Percentiles rank a stretch among this genome's conserved stretches.
Conservation (phyloP, 768 basidiomycete genomes). For the Naganishia vaughanmartiniae region DNA sequence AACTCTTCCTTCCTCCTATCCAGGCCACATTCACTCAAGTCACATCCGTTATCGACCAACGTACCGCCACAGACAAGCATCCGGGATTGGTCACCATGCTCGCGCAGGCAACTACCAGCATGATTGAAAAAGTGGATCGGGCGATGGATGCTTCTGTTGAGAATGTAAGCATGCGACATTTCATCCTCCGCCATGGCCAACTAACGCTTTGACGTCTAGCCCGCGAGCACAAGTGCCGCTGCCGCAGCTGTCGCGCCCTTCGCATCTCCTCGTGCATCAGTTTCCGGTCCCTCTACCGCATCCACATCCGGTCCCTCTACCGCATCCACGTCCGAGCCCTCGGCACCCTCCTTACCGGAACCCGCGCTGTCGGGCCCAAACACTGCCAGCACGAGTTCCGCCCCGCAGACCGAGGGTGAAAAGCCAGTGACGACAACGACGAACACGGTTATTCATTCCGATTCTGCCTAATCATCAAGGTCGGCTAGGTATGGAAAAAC, state of each 20-base stretch:
- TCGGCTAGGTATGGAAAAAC: too few relatives aligned
- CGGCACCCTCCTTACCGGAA: background rate
- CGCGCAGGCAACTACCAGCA: constrained; percentile 38
- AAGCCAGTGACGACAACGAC: constrained; percentile 43
- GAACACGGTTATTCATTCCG: constrained; percentile 44
- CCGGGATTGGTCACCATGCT: constrained; percentile 47
- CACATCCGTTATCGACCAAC: constrained; percentile 46
- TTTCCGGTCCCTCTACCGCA: background rate
- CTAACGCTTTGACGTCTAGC: background rate
- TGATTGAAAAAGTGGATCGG: constrained; percentile 41
- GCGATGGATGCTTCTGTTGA: constrained; percentile 33
- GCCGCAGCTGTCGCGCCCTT: constrained; percentile 13
- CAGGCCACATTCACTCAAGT: constrained; percentile 39
- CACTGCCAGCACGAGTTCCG: constrained; percentile 19
- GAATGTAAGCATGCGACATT: constrained; percentile 26
- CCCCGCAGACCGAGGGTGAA: constrained; percentile 3
- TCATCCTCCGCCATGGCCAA: background rate
- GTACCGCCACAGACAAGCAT: constrained; percentile 44
- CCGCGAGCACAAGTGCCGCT: constrained; percentile 12
- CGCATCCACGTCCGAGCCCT: constrained; percentile 18
- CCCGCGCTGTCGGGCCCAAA: constrained; percentile 1
- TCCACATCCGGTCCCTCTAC: constrained; percentile 8
- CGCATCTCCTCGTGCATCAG: background rate
- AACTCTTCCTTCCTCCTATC: background rate
- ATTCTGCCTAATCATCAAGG: background rate